Conservation (phyloP, 306 rosid species). For the Oemleria cerasiformis region DNA sequence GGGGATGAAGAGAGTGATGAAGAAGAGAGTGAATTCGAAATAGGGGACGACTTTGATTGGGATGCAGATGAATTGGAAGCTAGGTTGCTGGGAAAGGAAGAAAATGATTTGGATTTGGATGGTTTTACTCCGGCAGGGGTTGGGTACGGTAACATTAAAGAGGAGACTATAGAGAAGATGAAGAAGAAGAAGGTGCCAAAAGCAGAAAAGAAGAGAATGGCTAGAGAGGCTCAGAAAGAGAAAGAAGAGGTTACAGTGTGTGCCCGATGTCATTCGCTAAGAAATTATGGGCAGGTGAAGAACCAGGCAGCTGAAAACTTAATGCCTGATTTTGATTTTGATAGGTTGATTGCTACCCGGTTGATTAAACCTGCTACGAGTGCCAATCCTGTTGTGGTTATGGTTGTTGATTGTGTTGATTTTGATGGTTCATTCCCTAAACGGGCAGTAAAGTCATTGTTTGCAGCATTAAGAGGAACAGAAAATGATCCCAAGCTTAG, state of each 20-base stretch:
- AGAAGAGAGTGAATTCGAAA: slow-evolving; percentile 28
- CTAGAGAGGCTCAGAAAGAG: slow-evolving; percentile 67
- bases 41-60: slow-evolving; percentile 52
- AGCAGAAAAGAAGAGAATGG: slow-evolving; percentile 70
- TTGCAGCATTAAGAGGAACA: slow-evolving; percentile 52
- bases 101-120: slow-evolving; percentile 42
- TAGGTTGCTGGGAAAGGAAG: slow-evolving; percentile 52
- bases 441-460: slow-evolving; percentile 70
- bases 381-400: slow-evolving; percentile 66
- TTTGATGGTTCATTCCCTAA: slow-evolving; percentile 90
- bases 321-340: slow-evolving; percentile 91
- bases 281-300: slow-evolving; percentile 86
- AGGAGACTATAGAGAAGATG: slow-evolving; percentile 53
- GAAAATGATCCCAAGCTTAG: slow-evolving; percentile 50
- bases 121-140: slow-evolving; percentile 78
- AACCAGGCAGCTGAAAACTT: slow-evolving; percentile 80
- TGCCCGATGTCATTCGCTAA: slow-evolving; percentile 88
- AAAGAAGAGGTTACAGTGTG: slow-evolving; percentile 90
- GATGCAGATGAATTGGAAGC: slow-evolving; percentile 81
- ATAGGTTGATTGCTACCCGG: slow-evolving; percentile 70
- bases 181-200: slow-evolving; percentile 70
- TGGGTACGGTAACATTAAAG: slow-evolving; percentile 80
- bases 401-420: slow-evolving; percentile 96
- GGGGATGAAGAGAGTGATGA: slow-evolving; percentile 34
- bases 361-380: slow-evolving; percentile 67